Evolutionary conservation across 306 rosid genomes (phyloP), one percentile per base, ranked within the genome.

Genomic region (Cucurbita maxima): DNA sequence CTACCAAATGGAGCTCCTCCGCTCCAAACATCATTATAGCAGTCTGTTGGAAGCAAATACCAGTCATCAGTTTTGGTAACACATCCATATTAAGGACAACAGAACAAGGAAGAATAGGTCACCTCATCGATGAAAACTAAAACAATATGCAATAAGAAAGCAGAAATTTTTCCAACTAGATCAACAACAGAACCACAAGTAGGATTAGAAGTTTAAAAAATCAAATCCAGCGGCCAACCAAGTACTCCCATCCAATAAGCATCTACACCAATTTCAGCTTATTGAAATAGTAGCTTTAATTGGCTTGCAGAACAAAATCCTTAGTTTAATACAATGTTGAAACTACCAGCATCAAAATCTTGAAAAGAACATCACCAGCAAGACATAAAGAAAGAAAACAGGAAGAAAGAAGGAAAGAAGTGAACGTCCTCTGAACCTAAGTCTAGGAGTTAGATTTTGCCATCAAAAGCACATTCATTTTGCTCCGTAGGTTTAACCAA

Each of bases 1-100:
- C 99, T 64, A 95, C 96, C 86, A 95, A 83, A 87, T 95, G 99
- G 36, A 95, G 81, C 76, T 95, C 99, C 86, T 91, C 97, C 48
- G 86, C 92, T 18, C 81, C 76, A 12, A 86, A 81, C 19, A 81
- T 79, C 90, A 95, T 89, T 18, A 95, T 90, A 43, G 97, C 99
- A 79, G 97, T 95, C 99, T 95, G 96, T 83, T 79, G 10, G 71
- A 7, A 54, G 63, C 10, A 48, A 81, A 47, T 47, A 41, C 6
- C 45, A 60, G 48, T 22, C 37, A 58, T 83, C 71, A 75, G 74
- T 25, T 43, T 57, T 73, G 6, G 67, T 66, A 70, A 64, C 67
- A 71, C 71, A 79, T 64, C 47, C 57, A 58, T 51, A 54, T 30
- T 38, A 40, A 41, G 47, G 13, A 52, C 10, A 16, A 52, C 50